Percentiles rank a stretch among this genome's conserved stretches.
phyloP scores from a whole-genome alignment of 2,329 filamentous ascomycete species.

The Pseudogymnoascus sp. region DNA sequence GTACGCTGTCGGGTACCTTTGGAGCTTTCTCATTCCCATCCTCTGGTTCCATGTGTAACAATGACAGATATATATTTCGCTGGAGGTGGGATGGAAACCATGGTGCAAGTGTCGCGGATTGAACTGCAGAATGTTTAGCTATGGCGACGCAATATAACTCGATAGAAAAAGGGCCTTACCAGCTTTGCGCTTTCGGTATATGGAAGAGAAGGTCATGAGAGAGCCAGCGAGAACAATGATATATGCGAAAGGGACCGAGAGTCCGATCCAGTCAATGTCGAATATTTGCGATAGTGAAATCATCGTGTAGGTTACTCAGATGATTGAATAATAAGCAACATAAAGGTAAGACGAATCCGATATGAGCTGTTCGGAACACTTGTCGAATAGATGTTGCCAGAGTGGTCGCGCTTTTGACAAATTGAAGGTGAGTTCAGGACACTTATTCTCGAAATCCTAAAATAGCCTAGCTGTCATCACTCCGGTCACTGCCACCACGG shows the following conservation, averaged over 20 bases:
- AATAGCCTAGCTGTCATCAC: not conserved
- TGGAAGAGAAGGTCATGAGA: constrained; percentile 80
- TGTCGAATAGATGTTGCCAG: not conserved
- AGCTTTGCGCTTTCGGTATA: constrained; percentile 89
- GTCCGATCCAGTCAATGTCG: constrained; percentile 67
- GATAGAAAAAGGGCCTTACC: constrained; percentile 39
- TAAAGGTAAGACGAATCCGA: not conserved
- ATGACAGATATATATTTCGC: constrained; percentile 88
- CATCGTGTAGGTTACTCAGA: not conserved
- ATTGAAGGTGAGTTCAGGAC: constrained; percentile 2
- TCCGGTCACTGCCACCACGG: not conserved
- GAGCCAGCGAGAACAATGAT: constrained; percentile 79
- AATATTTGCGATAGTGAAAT: constrained; percentile 24
- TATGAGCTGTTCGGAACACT: constrained; percentile 1
- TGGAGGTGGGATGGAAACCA: constrained; percentile 91
- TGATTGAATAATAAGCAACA: not conserved
- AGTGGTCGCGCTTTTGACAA: not conserved
- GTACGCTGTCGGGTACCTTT: constrained; percentile 69
- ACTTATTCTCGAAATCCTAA: constrained; percentile 4
- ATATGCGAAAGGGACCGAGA: constrained; percentile 83
- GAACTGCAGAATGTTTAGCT: constrained; percentile 39
- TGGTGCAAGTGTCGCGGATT: constrained; percentile 77
- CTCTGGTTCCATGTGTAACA: constrained; percentile 68
- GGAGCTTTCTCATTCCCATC: constrained; percentile 56
- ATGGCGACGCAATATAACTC: constrained; percentile 14